Percentiles rank a stretch among this genome's conserved stretches.
phyloP scores from a whole-genome alignment of 805 yeast genomes.

The Kuraishia floccosa region DNA sequence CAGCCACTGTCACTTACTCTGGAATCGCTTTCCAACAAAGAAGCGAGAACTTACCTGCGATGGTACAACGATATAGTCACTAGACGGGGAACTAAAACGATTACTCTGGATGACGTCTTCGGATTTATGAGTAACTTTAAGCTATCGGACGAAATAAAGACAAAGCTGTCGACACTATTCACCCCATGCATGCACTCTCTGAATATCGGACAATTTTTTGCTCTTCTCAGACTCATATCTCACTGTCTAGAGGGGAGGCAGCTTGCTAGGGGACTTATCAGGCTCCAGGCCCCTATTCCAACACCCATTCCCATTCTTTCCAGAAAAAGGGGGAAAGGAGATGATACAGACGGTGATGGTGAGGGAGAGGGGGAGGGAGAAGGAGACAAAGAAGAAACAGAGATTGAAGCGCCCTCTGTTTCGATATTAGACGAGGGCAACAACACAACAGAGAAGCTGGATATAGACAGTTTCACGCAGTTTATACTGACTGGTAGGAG shows the following conservation, averaged over 20 bases:
- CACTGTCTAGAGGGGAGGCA: constrained; percentile 42
- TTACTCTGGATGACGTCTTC: constrained; percentile 69
- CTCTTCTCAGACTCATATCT: constrained; percentile 67
- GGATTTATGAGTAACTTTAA: constrained; percentile 70
- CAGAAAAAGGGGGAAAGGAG: constrained; percentile 36
- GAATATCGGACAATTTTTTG: constrained; percentile 87
- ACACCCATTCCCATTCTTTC: constrained; percentile 71
- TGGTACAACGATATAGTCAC: constrained; percentile 87
- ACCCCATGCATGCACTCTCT: constrained; percentile 41
- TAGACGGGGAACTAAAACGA: constrained; percentile 54
- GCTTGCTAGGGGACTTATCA: constrained; percentile 45
- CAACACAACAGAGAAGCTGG: constrained; percentile 32
- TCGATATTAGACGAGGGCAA: neutral
- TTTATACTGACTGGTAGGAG: constrained; percentile 74
- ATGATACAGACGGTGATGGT: constrained; percentile 24
- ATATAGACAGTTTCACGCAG: constrained; percentile 78
- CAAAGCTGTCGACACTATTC: constrained; percentile 39
- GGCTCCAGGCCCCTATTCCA: constrained; percentile 54
- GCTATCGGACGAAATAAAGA: constrained; percentile 37
- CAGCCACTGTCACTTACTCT: constrained; percentile 57
- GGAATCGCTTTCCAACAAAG: constrained; percentile 64
- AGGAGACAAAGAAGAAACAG: constrained; percentile 4
- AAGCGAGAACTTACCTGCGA: constrained; percentile 74
- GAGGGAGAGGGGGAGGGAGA: constrained; percentile 25
- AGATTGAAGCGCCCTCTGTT: neutral